phyloP scores from a whole-genome alignment of 352 stramenopile species.

The Phytophthora constricta region DNA sequence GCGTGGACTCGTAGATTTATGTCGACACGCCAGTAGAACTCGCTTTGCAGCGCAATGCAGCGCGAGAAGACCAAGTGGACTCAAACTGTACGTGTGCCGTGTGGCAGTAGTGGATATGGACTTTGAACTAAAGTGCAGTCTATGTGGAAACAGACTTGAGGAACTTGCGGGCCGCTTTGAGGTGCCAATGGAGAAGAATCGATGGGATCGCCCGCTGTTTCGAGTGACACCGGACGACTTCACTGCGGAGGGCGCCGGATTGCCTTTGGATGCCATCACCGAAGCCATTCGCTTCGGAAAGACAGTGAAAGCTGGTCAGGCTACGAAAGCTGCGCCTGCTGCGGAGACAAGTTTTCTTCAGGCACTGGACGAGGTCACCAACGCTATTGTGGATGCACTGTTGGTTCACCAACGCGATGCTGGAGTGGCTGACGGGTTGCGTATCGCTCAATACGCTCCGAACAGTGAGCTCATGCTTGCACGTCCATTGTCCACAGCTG shows the following conservation, averaged over 20 bases:
- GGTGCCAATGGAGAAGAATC: conserved; percentile 91
- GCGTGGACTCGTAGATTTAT: conserved; percentile 46
- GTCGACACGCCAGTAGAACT: conserved; percentile 72
- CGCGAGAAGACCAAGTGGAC: conserved; percentile 45
- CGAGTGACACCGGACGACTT: conserved; percentile 61
- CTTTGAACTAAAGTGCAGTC: not conserved
- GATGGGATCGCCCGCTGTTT: conserved; percentile 93
- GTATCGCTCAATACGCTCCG: conserved; percentile 36
- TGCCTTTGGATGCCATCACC: conserved; percentile 57
- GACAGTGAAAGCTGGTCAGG: conserved; percentile 69
- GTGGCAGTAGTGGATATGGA: not conserved
- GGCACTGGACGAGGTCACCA: conserved; percentile 68
- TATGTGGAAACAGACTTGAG: conserved; percentile 57
- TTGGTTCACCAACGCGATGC: conserved; percentile 72
- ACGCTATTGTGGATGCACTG: conserved; percentile 61
- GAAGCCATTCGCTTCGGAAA: conserved; percentile 70
- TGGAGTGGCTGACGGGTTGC: conserved; percentile 56
- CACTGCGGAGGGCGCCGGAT: conserved; percentile 34
- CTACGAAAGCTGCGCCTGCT: conserved; percentile 61
- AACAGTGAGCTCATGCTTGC: conserved; percentile 53
- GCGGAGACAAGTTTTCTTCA: conserved; percentile 79
- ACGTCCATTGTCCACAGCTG: conserved; percentile 58
- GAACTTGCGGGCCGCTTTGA: conserved; percentile 91
- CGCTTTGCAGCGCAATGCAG: conserved; percentile 63
- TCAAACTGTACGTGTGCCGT: conserved; percentile 47